Percentiles rank a stretch among this genome's conserved stretches.
Conservation (phyloP, 192 early-diverging fungal genomes). For the Blastocladiella britannica region DNA sequence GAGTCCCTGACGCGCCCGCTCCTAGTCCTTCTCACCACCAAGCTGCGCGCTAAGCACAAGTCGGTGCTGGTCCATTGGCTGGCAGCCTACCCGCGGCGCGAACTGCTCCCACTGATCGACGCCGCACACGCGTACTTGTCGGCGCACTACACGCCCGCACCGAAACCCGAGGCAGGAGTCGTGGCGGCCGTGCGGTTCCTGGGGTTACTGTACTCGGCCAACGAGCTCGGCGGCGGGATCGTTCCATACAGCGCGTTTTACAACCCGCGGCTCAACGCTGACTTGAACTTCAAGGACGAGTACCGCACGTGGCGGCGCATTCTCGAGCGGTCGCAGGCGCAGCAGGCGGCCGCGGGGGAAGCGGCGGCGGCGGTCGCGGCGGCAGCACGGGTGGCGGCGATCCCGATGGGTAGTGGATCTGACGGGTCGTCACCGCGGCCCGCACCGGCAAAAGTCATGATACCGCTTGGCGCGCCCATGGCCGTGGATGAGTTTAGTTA, state of each 20-base stretch:
- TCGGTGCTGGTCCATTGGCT: slow-evolving; percentile 24
- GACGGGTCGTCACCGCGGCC: too few relatives aligned
- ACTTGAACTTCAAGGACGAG: slow-evolving; percentile 56
- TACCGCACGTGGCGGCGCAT: slow-evolving; percentile 47
- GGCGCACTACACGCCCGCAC: slow-evolving; percentile 20
- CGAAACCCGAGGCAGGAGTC: slow-evolving; percentile 17
- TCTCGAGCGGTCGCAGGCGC: slow-evolving; percentile 14
- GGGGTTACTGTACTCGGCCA: slow-evolving; percentile 27
- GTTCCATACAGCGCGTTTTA: slow-evolving; percentile 25
- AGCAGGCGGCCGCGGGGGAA: slow-evolving; percentile 3
- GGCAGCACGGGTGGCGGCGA: slow-evolving; percentile 3
- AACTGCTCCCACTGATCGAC: slow-evolving; percentile 17
- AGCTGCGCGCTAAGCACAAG: slow-evolving; percentile 13
- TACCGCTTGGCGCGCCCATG: too few relatives aligned
- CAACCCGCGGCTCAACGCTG: slow-evolving; percentile 13
- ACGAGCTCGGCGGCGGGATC: slow-evolving; percentile 16
- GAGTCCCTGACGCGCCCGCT: slow-evolving; percentile 22
- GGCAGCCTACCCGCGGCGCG: slow-evolving; percentile 17
- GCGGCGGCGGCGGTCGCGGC: slow-evolving; percentile 1
- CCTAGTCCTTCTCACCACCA: slow-evolving; percentile 16
- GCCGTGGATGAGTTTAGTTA: slow-evolving; percentile 34
- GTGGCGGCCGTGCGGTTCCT: slow-evolving; percentile 27
- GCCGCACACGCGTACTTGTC: slow-evolving; percentile 26
- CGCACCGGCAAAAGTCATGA: too few relatives aligned
- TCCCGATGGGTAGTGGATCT: too few relatives aligned